These are phyloP conservation scores for Harrya chromipes DNA, from an alignment of 768 basidiomycete species.

Conservation along the genomic window DNA sequence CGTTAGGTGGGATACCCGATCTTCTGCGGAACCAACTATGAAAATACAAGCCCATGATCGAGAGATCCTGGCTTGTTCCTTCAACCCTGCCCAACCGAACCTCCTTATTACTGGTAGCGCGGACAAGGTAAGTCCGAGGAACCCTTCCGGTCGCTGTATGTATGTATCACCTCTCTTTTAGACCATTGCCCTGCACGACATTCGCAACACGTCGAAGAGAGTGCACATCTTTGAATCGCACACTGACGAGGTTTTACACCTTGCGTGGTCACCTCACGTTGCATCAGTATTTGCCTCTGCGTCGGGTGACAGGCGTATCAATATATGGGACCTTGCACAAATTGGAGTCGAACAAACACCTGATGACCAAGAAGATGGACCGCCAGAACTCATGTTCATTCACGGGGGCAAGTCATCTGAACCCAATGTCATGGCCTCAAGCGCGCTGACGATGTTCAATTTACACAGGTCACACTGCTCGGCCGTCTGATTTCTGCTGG, in stretches of 20 bases:
- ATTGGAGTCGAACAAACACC: constrained; percentile 97
- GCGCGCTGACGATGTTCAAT: constrained; percentile 2
- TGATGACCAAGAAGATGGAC: constrained; percentile 97
- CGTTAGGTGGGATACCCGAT: constrained; percentile 88
- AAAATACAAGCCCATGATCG: constrained; percentile 84
- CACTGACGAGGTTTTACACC: constrained; percentile 89
- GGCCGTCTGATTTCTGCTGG: constrained; percentile 95
- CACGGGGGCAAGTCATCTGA: constrained; percentile 71
- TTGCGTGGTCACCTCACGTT: constrained; percentile 94
- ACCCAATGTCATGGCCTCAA: not conserved
- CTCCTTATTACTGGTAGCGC: constrained; percentile 89
- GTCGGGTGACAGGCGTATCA: constrained; percentile 88
- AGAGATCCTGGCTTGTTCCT: constrained; percentile 89
- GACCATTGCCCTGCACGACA: constrained; percentile 89
- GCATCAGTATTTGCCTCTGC: constrained; percentile 93
- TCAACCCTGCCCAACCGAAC: constrained; percentile 77
- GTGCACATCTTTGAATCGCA: constrained; percentile 92
- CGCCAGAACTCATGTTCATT: constrained; percentile 92
- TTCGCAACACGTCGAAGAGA: constrained; percentile 66
- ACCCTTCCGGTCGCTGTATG: not conserved
- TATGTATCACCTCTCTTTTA: constrained; percentile 29
- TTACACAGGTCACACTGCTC: constrained; percentile 73
- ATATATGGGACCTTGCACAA: constrained; percentile 89
- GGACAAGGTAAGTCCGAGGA: constrained; percentile 65
- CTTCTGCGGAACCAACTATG: constrained; percentile 60